Base-by-base conservation (phyloP, 805 yeast species). In the Starmerella etchellsii region DNA sequence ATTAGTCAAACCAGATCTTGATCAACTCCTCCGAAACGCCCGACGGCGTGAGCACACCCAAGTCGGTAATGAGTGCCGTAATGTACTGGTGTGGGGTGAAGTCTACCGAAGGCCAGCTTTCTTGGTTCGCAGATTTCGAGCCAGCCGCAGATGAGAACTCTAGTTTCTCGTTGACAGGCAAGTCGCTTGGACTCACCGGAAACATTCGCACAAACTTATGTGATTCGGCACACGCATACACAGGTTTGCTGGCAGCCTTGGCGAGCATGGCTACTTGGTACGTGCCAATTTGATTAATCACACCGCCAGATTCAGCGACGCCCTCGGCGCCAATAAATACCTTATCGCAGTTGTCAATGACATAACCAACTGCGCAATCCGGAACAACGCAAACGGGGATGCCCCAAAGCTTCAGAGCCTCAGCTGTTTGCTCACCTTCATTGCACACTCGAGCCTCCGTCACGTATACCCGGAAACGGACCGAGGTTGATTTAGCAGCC, bases 271-370 rank as follows among this genome's bases (percentile, higher is more conserved):
- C 96, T 36, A 88, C 79, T 55, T 91, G 95, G 61, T 83, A 91
- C 1, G 94, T 78, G 5, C 99, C 99, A 47, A 91, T 59, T 49
- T 63, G 87, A 61, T 91, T 91, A 51, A 91, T 88, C 36, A 93
- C 84, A 26, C 99, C 99, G 42, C 99, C 99, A 58, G 93, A 80
- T 65, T 91, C 99, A 3, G 95, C 94, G 3, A 91, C 99, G 51
- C 99, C 99, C 62, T 91, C 98, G 1, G 98, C 98, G 41, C 99
- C 99, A 50, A 91, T 91, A 49, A 91, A 72, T 4, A 91, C 81
- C 61, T 91, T 88, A 63, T 88, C 94, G 13, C 87, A 85, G 59
- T 81, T 81, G 59, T 84, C 87, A 44, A 91, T 77, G 29, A 85
- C 83, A 51, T 77, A 84, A 0, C 97, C 97, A 13, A 88, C 96